Evolutionary conservation across 352 stramenopile genomes (phyloP).

Genomic region (Thalassiosira hispida): DNA sequence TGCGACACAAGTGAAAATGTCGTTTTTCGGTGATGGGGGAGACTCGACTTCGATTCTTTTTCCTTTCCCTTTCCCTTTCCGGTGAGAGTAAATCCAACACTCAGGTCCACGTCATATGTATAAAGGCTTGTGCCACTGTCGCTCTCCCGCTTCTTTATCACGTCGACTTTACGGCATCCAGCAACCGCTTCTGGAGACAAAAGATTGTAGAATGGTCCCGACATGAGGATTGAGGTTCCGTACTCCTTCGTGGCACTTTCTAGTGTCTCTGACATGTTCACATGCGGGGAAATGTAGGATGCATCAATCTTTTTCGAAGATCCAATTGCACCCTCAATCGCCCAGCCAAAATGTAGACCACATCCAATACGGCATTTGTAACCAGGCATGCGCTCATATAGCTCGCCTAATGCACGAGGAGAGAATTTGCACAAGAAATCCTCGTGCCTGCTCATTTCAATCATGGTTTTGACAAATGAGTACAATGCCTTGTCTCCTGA

Average conservation of each 20-base stretch:
- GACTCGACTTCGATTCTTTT: background rate
- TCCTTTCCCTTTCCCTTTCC: constrained; percentile 8
- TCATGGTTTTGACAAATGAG: constrained; percentile 65
- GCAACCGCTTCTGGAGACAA: constrained; percentile 44
- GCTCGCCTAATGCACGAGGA: constrained; percentile 51
- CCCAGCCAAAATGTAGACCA: constrained; percentile 94
- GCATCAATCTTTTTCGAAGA: constrained; percentile 94
- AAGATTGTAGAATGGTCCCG: constrained; percentile 56
- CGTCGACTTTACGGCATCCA: constrained; percentile 55
- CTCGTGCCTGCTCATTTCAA: constrained; percentile 71
- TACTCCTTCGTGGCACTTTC: constrained; percentile 61
- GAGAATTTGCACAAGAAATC: constrained; percentile 76
- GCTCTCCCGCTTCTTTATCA: constrained; percentile 37
- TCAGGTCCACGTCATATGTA: constrained; percentile 58
- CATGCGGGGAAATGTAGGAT: constrained; percentile 93
- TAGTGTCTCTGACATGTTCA: constrained; percentile 82
- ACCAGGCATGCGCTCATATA: constrained; percentile 68
- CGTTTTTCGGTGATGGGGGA: background rate
- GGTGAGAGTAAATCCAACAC: constrained; percentile 24
- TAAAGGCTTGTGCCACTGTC: constrained; percentile 42
- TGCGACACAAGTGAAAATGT: constrained; percentile 21
- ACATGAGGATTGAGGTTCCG: constrained; percentile 58
- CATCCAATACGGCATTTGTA: constrained; percentile 90
- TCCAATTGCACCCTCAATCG: constrained; percentile 93
- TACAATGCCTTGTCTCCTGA: constrained; percentile 60